phyloP scores from a whole-genome alignment of 2,329 filamentous ascomycete species.

The Pseudocercospora fijiensis region DNA sequence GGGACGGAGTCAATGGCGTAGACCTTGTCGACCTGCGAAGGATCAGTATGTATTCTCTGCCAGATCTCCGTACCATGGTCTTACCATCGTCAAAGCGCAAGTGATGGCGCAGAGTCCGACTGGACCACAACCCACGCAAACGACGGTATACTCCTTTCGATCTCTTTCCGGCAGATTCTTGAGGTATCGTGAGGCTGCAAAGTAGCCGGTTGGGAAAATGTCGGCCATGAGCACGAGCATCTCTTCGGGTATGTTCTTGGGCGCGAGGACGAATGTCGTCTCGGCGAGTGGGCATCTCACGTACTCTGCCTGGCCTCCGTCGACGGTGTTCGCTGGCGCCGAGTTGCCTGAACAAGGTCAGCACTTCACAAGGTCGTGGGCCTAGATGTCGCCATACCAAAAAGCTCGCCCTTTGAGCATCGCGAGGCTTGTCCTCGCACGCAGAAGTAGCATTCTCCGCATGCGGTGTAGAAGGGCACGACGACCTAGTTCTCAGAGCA shows the following conservation, averaged over 20 bases:
- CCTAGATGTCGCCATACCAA: constrained; percentile 47
- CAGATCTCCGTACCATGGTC: neutral
- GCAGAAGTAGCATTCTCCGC: constrained; percentile 82
- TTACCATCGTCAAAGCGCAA: constrained; percentile 33
- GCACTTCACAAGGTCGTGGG: neutral
- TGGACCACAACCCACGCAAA: constrained; percentile 77
- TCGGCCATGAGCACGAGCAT: constrained; percentile 82
- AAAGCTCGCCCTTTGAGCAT: constrained; percentile 68
- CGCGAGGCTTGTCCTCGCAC: constrained; percentile 72
- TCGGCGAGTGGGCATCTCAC: constrained; percentile 78
- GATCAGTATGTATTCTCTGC: neutral
- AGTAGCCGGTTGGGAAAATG: constrained; percentile 83
- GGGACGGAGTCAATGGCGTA: constrained; percentile 57
- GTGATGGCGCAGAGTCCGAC: constrained; percentile 72
- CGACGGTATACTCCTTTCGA: constrained; percentile 66
- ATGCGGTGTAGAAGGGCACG: constrained; percentile 78
- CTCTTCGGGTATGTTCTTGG: constrained; percentile 68
- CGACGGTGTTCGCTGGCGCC: constrained; percentile 36
- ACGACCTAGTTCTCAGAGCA: constrained; percentile 58
- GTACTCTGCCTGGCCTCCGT: constrained; percentile 40
- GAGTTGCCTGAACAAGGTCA: constrained; percentile 36
- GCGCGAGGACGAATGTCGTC: constrained; percentile 73
- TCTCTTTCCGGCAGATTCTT: constrained; percentile 58
- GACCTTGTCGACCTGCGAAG: constrained; percentile 29
- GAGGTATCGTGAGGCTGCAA: constrained; percentile 77